Base-by-base conservation (phyloP, 2,329 filamentous ascomycete genomes). In the Podosphaera xanthii region DNA sequence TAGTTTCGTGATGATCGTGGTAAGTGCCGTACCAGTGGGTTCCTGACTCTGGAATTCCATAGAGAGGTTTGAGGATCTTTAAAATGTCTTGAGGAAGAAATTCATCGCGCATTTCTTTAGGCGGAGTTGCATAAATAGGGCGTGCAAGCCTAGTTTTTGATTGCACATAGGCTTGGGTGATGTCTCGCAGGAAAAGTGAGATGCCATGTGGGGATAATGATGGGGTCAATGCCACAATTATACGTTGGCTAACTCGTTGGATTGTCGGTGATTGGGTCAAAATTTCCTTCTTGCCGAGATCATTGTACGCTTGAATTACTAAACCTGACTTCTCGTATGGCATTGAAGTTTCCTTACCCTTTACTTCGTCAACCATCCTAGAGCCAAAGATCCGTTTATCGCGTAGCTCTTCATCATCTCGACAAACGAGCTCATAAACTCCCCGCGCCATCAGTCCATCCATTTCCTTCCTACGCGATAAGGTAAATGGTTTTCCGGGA, bases 41-140 rank as follows among this genome's bases (percentile, higher is more conserved):
- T 44, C 58, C 52, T 56, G 58, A 42, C 49, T 56, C 58, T 35
- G 58, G 50, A 34, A 59, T 44, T 55, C 49, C 36, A 40, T 59
- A 46, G 34, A 59, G 42, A 22, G 58, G 58, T 33, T 46, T 54
- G n/a, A 56, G 31, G 8, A 59, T 46, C 22, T 46, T 55, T 7
- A 59, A 31, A 56, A 34, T 56, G 33, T 56, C 33, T 38, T 40
- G 53, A 6, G 54, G 54, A 38, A 40, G 54, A 57, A 36, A 57
- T 9, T 34, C 14, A 12, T 40, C 12, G 6, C 50, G 33, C 2
- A 40, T 56, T 38, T 40, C 34, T 40, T 56, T 56, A 31, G 53
- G 35, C n/a, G 53, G 53, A 5, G 22, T 56, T n/a, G 53, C 53
- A 3, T 34, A 34, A 38, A 56, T 56, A 12, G 33, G 33, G 34